Conservation (phyloP, 2,329 filamentous ascomycete genomes). For the Diaporthe batatas region DNA sequence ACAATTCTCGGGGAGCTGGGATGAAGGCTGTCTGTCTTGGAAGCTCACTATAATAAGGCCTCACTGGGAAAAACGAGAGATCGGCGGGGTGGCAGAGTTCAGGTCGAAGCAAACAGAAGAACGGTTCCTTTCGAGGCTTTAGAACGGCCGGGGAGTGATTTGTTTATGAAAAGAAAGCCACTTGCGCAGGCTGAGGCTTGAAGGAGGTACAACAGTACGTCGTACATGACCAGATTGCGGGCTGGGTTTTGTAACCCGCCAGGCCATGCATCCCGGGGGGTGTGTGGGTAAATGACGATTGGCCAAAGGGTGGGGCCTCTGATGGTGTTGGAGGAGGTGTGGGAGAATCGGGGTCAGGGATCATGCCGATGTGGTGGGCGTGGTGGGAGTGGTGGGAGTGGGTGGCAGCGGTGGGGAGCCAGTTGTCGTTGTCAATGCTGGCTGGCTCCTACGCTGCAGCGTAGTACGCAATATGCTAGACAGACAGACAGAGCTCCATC, state of each 20-base stretch:
- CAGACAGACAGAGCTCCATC: slow-evolving; percentile 13
- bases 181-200: slow-evolving; percentile 32
- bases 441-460: slow-evolving; percentile 6
- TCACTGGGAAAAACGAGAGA: slow-evolving; percentile 15
- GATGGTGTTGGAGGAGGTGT: slow-evolving; percentile 38
- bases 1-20: slow-evolving; percentile 30
- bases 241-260: slow-evolving; percentile 38
- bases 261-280: slow-evolving; percentile 38
- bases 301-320: slow-evolving; percentile 33
- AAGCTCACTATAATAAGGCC: slow-evolving; percentile 30
- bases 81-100: slow-evolving; percentile 17
- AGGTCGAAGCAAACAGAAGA: slow-evolving; percentile 36
- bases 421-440: slow-evolving; percentile 19
- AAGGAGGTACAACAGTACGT: slow-evolving; percentile 26
- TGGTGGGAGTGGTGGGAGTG: no score
- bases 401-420: slow-evolving; percentile 12
- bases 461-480: not conserved
- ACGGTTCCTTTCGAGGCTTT: slow-evolving; percentile 28
- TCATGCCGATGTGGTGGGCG: slow-evolving; percentile 30
- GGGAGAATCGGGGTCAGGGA: slow-evolving; percentile 36
- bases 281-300: slow-evolving; percentile 42
- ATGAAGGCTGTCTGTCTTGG: slow-evolving; percentile 37
- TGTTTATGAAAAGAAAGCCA: slow-evolving; percentile 38
- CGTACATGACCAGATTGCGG: slow-evolving; percentile 37
- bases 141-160: slow-evolving; percentile 30